A percentile compares a stretch with the other conserved stretches of the same genome.
These are phyloP conservation scores for Plectosphaerella cucumerina DNA, from an alignment of 2,329 filamentous ascomycete genomes.

Conservation along the genomic window DNA sequence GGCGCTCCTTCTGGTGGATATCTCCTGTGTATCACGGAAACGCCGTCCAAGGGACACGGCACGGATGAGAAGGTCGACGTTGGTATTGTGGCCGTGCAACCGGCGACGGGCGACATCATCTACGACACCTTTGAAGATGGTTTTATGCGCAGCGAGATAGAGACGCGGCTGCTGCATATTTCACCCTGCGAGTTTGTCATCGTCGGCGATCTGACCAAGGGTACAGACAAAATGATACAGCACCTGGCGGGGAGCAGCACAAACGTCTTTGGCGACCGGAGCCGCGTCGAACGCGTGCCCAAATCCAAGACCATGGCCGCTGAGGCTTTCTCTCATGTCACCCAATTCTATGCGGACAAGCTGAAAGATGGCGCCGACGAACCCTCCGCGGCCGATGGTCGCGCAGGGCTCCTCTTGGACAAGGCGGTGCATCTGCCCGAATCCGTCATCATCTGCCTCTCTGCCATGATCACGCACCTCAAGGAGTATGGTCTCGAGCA, in stretches of 20 bases:
- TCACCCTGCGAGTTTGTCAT: conserved; percentile 93
- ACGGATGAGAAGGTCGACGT: conserved; percentile 93
- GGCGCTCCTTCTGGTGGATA: conserved; percentile 71
- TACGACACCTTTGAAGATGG: conserved; percentile 96
- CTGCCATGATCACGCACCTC: conserved; percentile 92
- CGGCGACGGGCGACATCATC: conserved; percentile 90
- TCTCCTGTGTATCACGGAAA: conserved; percentile 86
- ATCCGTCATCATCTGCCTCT: conserved; percentile 84
- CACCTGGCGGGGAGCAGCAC: conserved; percentile 86
- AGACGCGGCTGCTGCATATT: conserved; percentile 92
- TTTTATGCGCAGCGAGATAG: conserved; percentile 95
- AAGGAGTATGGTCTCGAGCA: conserved; percentile 91
- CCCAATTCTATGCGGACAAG: conserved; percentile 87
- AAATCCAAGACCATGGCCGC: conserved; percentile 78
- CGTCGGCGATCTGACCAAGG: conserved; percentile 83
- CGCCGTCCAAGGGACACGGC: conserved; percentile 69
- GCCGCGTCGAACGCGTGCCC: conserved; percentile 74
- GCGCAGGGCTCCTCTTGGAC: conserved; percentile 67
- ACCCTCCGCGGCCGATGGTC: conserved; percentile 34
- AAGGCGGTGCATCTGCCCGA: conserved; percentile 83
- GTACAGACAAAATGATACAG: conserved; percentile 86
- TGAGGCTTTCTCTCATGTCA: conserved; percentile 83
- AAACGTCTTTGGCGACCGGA: conserved; percentile 88
- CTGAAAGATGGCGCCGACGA: conserved; percentile 52
- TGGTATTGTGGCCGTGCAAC: conserved; percentile 90